Evolutionary conservation across 2,329 filamentous ascomycete species (phyloP), one percentile per base, ranked within the genome.

Genomic region (Myriangium duriaei): DNA sequence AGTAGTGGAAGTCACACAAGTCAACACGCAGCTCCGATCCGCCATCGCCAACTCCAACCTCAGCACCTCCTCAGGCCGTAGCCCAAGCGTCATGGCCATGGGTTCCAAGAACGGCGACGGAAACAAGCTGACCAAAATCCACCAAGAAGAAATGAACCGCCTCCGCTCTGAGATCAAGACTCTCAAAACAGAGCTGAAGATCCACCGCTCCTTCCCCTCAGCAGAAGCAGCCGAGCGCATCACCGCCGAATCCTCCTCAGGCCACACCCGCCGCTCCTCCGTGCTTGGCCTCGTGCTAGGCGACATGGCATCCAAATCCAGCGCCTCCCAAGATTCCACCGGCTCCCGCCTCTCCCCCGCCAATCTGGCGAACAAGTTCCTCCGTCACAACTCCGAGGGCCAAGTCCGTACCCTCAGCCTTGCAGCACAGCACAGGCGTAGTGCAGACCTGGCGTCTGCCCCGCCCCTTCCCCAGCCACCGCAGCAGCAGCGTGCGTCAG

Each of bases 161-260:
- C 59, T 79, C 13, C 70, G 70, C 24, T 65, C 62, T 30, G 74
- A 79, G 50, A 73, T 76, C 53, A 72, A 74, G 45, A 59, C 70
- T 11, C 58, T 79, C 11, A 70, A 73, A 50, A 66, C 70, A 10
- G 74, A 79, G 51, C 58, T 79, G 19, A 70, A 74, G n/a, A 80
- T 85, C 21, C 69, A 92, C 37, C 61, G 63, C 34, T 59, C 63
- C 39, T 50, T 62, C 36, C 51, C 53, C 33, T 42, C 51, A 49
- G 14, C 48, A 48, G 15, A 45, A 45, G 5, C 42, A n/a, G 13
- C 13, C 7, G 36, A 39, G 15, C 19, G 18, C 16, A 34, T 40
- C 9, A 24, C 18, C 12, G 16, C 13, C 11, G 37, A 30, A 10
- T 21, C 28, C 6, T 47, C 14, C 42, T 51, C 11, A 33, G 31